Conservation (phyloP, 2,329 filamentous ascomycete species). For the Trichoderma aggressivum region DNA sequence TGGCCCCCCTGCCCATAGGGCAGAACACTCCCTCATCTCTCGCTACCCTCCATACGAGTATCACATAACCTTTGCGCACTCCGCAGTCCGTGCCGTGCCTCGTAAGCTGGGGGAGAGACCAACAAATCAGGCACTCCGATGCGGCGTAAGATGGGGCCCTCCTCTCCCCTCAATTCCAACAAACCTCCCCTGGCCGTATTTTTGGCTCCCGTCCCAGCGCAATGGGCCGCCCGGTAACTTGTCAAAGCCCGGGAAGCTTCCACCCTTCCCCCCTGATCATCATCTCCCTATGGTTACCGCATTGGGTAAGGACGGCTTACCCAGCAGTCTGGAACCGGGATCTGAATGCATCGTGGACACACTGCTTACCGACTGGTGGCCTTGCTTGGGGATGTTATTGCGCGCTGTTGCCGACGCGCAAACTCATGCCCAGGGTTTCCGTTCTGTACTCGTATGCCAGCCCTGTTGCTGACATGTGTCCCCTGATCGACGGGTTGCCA, state of each 20-base stretch:
- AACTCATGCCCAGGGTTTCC: not conserved
- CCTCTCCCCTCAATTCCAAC: not conserved
- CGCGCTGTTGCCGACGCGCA: not conserved
- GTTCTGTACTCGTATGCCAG: not conserved
- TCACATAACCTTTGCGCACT: not conserved
- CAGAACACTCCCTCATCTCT: not conserved
- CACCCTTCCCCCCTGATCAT: not conserved
- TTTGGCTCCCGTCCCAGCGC: slow-evolving; percentile 14
- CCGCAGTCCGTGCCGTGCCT: not conserved
- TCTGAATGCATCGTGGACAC: not conserved
- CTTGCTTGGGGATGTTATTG: not conserved
- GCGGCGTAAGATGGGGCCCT: not conserved
- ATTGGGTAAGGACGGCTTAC: slow-evolving; percentile 3
- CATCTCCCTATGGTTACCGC: not conserved
- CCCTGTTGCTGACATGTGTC: not conserved
- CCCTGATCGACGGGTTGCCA: not conserved
- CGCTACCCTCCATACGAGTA: not conserved
- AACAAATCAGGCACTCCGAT: not conserved
- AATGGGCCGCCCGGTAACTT: slow-evolving; percentile 11
- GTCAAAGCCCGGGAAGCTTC: not conserved
- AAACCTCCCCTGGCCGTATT: not conserved
- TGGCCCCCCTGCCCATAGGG: not conserved
- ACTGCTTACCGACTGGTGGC: not conserved
- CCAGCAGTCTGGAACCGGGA: not conserved
- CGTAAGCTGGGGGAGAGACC: not conserved